Evolutionary conservation across 192 early-diverging fungal genomes (phyloP).

Genomic region (Kickxella alabastrina): DNA sequence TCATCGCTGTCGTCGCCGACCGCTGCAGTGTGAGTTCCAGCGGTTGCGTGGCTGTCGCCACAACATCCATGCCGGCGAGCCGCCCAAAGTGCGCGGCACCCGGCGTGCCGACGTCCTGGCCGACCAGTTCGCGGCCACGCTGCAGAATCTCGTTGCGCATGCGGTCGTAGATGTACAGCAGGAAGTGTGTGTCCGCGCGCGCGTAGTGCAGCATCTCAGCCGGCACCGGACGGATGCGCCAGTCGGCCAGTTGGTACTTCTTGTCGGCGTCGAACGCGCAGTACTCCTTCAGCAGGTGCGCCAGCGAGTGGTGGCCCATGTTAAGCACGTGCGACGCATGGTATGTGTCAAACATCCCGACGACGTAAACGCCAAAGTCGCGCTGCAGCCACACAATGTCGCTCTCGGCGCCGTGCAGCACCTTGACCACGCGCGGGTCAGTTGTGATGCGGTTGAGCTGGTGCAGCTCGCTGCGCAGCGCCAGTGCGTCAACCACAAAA

Average conservation of each 20-base stretch:
- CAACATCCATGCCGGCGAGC: conserved; percentile 48
- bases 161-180: conserved; percentile 90
- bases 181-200: conserved; percentile 90
- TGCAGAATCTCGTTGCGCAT: conserved; percentile 81
- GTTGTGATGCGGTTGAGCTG: conserved; percentile 83
- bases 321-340: conserved; percentile 87
- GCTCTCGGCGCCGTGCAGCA: conserved; percentile 93
- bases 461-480: conserved; percentile 66
- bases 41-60: conserved; percentile 19
- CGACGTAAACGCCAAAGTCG: conserved; percentile 96
- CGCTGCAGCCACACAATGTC: conserved; percentile 97
- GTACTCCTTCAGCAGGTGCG: conserved; percentile 75
- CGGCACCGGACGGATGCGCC: conserved; percentile 94
- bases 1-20: conserved; percentile 66
- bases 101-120: conserved; percentile 48
- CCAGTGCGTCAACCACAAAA: conserved; percentile 86
- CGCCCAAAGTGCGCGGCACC: conserved; percentile 18
- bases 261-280: conserved; percentile 85
- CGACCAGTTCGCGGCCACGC: conserved; percentile 18
- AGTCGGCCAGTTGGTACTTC: conserved; percentile 93
- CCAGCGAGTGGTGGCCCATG: conserved; percentile 73
- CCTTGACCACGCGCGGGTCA: conserved; percentile 84
- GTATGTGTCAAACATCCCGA: conserved; percentile 95
- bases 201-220: conserved; percentile 91
- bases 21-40: conserved; percentile 51